Conservation (phyloP, 495 filamentous ascomycete species). For the Amniculicola lignicola region DNA sequence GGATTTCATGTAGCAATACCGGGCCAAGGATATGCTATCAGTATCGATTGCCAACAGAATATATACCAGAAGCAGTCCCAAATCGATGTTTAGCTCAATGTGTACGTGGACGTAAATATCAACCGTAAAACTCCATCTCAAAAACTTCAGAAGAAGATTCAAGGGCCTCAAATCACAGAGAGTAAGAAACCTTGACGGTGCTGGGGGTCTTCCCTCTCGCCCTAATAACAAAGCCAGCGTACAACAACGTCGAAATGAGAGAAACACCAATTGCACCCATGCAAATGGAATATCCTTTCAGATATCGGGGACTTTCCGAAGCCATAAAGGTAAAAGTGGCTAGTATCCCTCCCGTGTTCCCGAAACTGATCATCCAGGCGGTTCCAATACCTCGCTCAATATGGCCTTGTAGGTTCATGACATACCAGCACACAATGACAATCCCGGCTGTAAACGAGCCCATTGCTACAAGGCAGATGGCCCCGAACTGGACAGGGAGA, state of each 20-base stretch:
- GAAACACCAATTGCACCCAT: constrained; percentile 9
- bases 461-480: constrained; percentile 24
- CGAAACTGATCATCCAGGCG: constrained; percentile 30
- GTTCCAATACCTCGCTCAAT: constrained; percentile 34
- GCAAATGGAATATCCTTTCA: constrained; percentile 22
- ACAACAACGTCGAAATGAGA: not conserved
- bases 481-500: constrained; percentile 19
- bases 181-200: not conserved
- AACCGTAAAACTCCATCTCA: too few relatives aligned
- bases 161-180: too few relatives aligned
- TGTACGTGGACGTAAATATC: too few relatives aligned
- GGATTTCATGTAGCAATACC: too few relatives aligned
- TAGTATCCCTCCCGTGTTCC: constrained; percentile 26
- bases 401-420: constrained; percentile 42
- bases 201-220: not conserved
- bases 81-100: too few relatives aligned
- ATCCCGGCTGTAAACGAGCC: constrained; percentile 33
- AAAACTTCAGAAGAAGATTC: too few relatives aligned
- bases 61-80: too few relatives aligned
- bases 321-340: constrained; percentile 23
- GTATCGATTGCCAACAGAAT: too few relatives aligned
- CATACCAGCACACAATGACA: constrained; percentile 39
- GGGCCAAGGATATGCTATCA: too few relatives aligned
- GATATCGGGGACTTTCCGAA: constrained; percentile 16
- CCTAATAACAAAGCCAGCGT: constrained; percentile 1